Percentiles rank a stretch among this genome's conserved stretches.
These are phyloP conservation scores for Phytophthora tubulina DNA, from an alignment of 352 stramenopile genomes.

Conservation along the genomic window DNA sequence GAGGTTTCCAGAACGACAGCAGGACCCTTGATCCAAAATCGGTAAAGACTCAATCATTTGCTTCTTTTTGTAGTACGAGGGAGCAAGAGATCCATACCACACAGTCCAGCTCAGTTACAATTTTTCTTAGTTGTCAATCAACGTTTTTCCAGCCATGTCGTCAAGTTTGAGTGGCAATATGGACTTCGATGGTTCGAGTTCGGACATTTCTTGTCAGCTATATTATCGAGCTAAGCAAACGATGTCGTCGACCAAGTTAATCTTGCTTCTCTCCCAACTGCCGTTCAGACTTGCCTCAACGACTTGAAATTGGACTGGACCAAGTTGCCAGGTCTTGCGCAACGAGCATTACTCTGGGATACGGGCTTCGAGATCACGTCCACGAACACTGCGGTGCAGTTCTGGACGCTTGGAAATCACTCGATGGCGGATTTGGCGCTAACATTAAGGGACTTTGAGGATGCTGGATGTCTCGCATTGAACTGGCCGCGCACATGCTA, in stretches of 20 bases:
- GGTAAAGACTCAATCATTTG: no score
- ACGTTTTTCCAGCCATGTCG: not conserved
- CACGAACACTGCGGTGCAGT: conserved; percentile 10
- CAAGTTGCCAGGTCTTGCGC: conserved; percentile 30
- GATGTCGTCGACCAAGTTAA: conserved; percentile 3
- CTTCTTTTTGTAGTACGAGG: no score
- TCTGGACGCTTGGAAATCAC: conserved; percentile 26
- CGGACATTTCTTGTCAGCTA: conserved; percentile 41
- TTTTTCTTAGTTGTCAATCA: no score
- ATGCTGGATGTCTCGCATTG: conserved; percentile 10
- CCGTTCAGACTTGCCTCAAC: conserved; percentile 17
- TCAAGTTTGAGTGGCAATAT: conserved; percentile 14
- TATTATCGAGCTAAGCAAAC: conserved; percentile 21
- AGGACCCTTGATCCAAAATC: no score
- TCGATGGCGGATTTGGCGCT: conserved; percentile 36
- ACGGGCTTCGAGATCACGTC: conserved; percentile 29
- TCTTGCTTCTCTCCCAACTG: conserved; percentile 5
- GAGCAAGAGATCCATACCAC: no score
- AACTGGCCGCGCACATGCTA: conserved; percentile 8
- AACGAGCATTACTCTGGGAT: conserved; percentile 46
- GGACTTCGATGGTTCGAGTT: conserved; percentile 41
- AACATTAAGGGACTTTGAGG: conserved; percentile 15
- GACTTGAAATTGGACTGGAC: conserved; percentile 16
- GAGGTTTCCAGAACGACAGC: no score
- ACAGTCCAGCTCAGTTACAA: no score